Percentiles rank a stretch among this genome's conserved stretches.
Conservation (phyloP, 2,329 filamentous ascomycete genomes). For the Neodidymelliopsis sp. region DNA sequence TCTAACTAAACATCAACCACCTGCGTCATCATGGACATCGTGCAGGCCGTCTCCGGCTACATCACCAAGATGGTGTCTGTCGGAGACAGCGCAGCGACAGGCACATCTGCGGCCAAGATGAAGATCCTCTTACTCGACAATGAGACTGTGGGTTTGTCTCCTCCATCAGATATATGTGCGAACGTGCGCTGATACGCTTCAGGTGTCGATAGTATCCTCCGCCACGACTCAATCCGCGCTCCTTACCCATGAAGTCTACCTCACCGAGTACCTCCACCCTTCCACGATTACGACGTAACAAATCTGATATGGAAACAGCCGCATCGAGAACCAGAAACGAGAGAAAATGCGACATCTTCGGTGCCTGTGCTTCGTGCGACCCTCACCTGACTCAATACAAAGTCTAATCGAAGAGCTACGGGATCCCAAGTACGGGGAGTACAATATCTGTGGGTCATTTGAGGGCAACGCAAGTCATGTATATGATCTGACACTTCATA, state of each 20-base stretch:
- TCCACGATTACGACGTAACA: slow-evolving; percentile 5
- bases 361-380: slow-evolving; percentile 91
- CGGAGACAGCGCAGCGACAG: slow-evolving; percentile 73
- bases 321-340: slow-evolving; percentile 84
- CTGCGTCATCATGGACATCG: slow-evolving; percentile 79
- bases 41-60: slow-evolving; percentile 91
- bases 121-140: slow-evolving; percentile 94
- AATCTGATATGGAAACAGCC: slow-evolving; percentile 53
- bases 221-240: slow-evolving; percentile 95
- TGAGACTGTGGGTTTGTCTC: slow-evolving; percentile 75
- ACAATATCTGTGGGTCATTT: slow-evolving; percentile 72
- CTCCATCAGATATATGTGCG: slow-evolving; percentile 33
- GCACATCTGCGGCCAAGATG: slow-evolving; percentile 85
- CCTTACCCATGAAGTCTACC: slow-evolving; percentile 95
- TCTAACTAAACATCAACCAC: neutral
- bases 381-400: slow-evolving; percentile 91
- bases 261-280: slow-evolving; percentile 71
- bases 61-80: slow-evolving; percentile 93
- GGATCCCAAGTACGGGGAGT: slow-evolving; percentile 97
- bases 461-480: neutral
- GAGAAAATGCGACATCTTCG: slow-evolving; percentile 98
- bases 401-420: slow-evolving; percentile 92
- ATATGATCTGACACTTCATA: slow-evolving; percentile 46
- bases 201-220: slow-evolving; percentile 90
- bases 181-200: slow-evolving; percentile 25